A percentile compares a stretch with the other conserved stretches of the same genome.
phyloP scores from a whole-genome alignment of 2,329 filamentous ascomycete genomes.

The Zasmidium cellare region DNA sequence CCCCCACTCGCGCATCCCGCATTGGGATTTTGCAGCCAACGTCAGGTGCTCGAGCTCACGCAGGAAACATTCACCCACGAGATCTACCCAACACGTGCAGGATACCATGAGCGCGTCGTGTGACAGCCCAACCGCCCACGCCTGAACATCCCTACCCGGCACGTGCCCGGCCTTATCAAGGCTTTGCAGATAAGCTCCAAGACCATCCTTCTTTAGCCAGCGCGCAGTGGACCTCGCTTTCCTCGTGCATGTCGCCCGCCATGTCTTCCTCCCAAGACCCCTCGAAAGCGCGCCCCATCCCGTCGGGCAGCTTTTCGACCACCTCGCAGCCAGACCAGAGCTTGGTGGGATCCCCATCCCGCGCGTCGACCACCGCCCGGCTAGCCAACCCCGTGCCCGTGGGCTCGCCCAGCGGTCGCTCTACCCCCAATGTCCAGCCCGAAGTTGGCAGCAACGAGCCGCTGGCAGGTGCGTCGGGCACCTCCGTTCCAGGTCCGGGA shows the following conservation, averaged over 20 bases:
- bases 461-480: slow-evolving; percentile 57
- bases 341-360: slow-evolving; percentile 39
- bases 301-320: slow-evolving; percentile 19
- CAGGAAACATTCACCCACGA: neutral
- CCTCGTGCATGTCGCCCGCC: neutral
- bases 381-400: slow-evolving; percentile 29
- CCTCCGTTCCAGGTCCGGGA: slow-evolving; percentile 71
- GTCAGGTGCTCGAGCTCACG: neutral
- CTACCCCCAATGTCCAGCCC: slow-evolving; percentile 33
- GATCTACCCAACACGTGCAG: neutral
- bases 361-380: slow-evolving; percentile 44
- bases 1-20: neutral
- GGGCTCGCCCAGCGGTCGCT: slow-evolving; percentile 23
- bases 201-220: neutral
- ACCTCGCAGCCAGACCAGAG: slow-evolving; percentile 18
- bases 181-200: neutral
- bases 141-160: neutral
- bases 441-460: slow-evolving; percentile 46
- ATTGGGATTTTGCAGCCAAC: neutral
- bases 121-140: neutral
- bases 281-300: slow-evolving; percentile 22
- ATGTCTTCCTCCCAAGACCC: neutral
- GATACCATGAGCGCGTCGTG: neutral
- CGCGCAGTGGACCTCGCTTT: too few relatives aligned
- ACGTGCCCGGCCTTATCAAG: neutral